Evolutionary conservation across 2,329 filamentous ascomycete genomes (phyloP).

Genomic region (Metarhizium album): DNA sequence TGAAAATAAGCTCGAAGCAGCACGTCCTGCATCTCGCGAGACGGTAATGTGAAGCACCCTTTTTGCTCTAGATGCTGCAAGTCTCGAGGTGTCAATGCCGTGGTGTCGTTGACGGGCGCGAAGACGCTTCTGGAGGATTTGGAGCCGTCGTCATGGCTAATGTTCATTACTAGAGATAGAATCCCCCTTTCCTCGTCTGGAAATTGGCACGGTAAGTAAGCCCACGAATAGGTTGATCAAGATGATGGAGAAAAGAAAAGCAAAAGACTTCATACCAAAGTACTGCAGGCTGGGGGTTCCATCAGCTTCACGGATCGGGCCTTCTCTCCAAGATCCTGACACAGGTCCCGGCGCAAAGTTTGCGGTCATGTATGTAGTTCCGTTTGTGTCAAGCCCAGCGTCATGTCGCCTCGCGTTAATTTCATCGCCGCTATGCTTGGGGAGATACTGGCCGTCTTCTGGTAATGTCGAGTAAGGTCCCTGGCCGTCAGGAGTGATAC

Average conservation of each 20-base stretch:
- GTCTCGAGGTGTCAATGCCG: not conserved
- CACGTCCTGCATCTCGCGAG: constrained; percentile 6
- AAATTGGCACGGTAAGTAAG: not conserved
- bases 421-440: not conserved
- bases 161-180: not conserved
- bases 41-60: constrained; percentile 11
- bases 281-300: not conserved
- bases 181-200: not conserved
- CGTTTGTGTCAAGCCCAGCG: not conserved
- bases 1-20: constrained; percentile 15
- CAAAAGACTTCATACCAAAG: not conserved
- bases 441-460: not conserved
- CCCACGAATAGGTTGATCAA: not conserved
- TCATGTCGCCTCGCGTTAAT: not conserved
- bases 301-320: not conserved
- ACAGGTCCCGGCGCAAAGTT: not conserved
- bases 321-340: not conserved
- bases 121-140: not conserved
- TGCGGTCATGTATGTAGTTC: not conserved
- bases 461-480: not conserved
- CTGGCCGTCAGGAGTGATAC: not conserved
- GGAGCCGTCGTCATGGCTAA: not conserved
- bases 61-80: not conserved
- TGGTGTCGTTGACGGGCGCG: not conserved
- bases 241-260: too few relatives aligned